Evolutionary conservation across 192 early-diverging fungal species (phyloP).

Genomic region (Oehlia diaphana): DNA sequence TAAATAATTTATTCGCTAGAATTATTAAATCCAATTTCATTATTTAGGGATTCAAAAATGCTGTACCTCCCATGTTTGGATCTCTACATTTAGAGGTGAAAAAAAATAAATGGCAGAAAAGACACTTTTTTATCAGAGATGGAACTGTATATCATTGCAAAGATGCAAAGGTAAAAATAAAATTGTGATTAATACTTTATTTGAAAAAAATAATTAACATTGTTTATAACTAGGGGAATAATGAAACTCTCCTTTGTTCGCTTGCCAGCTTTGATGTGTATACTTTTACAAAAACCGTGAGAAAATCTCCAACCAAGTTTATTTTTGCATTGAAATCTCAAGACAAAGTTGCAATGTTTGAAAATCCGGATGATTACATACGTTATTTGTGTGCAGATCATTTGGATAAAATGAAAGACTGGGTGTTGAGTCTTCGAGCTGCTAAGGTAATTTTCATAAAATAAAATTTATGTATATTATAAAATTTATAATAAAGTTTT

Average conservation of each 20-base stretch:
- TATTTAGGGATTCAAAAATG: constrained; percentile 33
- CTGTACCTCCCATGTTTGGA: constrained; percentile 35
- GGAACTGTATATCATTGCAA: constrained; percentile 67
- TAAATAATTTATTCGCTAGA: constrained; percentile 33
- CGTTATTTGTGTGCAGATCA: constrained; percentile 69
- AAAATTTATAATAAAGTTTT: not conserved
- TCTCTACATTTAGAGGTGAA: constrained; percentile 77
- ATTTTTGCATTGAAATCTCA: constrained; percentile 86
- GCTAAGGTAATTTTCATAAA: constrained; percentile 59
- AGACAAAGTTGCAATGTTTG: constrained; percentile 73
- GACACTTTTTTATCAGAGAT: constrained; percentile 69
- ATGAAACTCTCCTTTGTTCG: constrained; percentile 41
- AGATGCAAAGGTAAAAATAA: constrained; percentile 54
- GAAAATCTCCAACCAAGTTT: constrained; percentile 74
- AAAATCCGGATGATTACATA: constrained; percentile 79
- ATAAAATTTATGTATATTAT: not conserved
- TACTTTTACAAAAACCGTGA: constrained; percentile 61
- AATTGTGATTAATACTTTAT: not conserved
- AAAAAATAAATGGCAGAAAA: constrained; percentile 83
- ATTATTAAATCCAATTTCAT: constrained; percentile 37
- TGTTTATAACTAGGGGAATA: not conserved
- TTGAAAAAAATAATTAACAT: not conserved
- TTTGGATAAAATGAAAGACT: constrained; percentile 66
- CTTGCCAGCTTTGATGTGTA: constrained; percentile 84
- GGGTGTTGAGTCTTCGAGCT: constrained; percentile 67